Conservation (phyloP, 2,329 filamentous ascomycete species). For the Pleoardoris graminearum region DNA sequence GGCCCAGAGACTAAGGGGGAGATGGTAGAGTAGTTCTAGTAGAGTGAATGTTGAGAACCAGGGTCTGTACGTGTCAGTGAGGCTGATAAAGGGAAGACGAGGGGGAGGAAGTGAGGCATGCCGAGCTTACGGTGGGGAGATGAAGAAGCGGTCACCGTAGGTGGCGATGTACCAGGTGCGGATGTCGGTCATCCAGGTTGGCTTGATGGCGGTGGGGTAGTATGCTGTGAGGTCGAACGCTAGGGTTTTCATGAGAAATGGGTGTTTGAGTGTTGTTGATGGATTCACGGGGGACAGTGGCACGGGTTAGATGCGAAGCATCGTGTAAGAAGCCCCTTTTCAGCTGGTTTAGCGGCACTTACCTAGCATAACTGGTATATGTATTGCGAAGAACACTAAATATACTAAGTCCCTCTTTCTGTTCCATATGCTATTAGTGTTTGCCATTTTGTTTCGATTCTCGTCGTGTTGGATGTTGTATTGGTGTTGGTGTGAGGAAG, state of each 20-base stretch:
- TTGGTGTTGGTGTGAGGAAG: not conserved
- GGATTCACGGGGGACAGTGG: not conserved
- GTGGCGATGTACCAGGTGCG: conserved; percentile 62
- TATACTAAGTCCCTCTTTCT: conserved; percentile 54
- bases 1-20: conserved; percentile 64
- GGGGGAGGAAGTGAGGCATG: not conserved
- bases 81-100: not conserved
- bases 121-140: conserved; percentile 54
- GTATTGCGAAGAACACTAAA: conserved; percentile 64
- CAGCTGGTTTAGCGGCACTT: conserved; percentile 11
- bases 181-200: conserved; percentile 54
- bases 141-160: conserved; percentile 68
- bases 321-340: not conserved
- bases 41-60: conserved; percentile 63
- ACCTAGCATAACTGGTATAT: conserved; percentile 66
- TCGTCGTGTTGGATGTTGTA: not conserved
- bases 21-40: conserved; percentile 64
- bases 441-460: not conserved
- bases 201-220: conserved; percentile 58
- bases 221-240: conserved; percentile 64
- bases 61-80: conserved; percentile 27
- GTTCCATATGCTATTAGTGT: conserved; percentile 1
- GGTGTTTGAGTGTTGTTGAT: no score
- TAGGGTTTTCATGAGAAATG: conserved; percentile 39
- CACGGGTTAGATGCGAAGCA: not conserved